Evolutionary conservation across 1,139 yeast species (phyloP).

Genomic region (Kodamaea anthophila): DNA sequence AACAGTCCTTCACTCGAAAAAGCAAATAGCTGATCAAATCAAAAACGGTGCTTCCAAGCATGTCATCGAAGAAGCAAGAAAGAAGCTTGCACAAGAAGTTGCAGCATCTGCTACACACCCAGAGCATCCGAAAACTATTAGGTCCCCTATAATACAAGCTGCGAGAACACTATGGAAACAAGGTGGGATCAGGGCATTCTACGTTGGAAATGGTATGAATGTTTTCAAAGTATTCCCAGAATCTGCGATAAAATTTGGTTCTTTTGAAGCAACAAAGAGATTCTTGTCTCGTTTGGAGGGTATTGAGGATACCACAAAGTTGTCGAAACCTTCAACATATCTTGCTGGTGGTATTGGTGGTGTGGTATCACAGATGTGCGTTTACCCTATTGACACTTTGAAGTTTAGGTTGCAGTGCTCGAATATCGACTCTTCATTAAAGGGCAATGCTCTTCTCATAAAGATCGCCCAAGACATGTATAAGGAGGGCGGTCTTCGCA

Average conservation of each 20-base stretch:
- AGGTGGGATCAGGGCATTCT: conserved; percentile 83
- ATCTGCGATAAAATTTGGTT: conserved; percentile 94
- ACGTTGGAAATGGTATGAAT: conserved; percentile 92
- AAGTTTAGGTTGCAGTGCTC: conserved; percentile 83
- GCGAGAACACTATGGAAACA: conserved; percentile 76
- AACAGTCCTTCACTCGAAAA: conserved; percentile 55
- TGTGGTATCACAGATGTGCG: conserved; percentile 83
- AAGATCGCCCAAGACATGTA: conserved; percentile 74
- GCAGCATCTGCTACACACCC: conserved; percentile 15
- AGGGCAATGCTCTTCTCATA: conserved; percentile 56
- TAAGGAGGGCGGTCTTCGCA: conserved; percentile 66
- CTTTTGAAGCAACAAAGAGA: conserved; percentile 83
- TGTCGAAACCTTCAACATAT: conserved; percentile 76
- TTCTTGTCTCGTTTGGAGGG: conserved; percentile 76
- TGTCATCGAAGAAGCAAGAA: conserved; percentile 33
- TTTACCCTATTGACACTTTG: conserved; percentile 93
- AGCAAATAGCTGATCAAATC: conserved; percentile 40
- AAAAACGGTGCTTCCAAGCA: conserved; percentile 31
- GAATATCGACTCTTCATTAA: conserved; percentile 50
- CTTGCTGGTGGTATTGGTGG: conserved; percentile 96
- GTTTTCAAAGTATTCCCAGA: conserved; percentile 95
- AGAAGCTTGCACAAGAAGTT: conserved; percentile 22
- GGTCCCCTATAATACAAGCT: conserved; percentile 74
- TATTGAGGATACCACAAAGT: conserved; percentile 59
- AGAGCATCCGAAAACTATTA: conserved; percentile 34